phyloP scores from a whole-genome alignment of 2,329 filamentous ascomycete genomes.

The Daldinia eschscholtzii region DNA sequence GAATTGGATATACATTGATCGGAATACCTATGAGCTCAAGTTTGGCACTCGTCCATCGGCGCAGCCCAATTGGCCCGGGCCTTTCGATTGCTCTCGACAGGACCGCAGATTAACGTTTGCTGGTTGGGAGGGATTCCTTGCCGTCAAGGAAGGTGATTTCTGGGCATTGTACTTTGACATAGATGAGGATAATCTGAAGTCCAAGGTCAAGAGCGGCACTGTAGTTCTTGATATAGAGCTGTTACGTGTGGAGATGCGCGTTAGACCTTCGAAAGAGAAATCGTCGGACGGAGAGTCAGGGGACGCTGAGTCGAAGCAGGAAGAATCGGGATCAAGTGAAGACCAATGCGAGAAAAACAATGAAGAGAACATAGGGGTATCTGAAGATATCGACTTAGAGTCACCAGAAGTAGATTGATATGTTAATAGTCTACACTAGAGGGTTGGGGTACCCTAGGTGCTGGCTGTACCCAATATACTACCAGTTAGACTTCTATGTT shows the following conservation, averaged over 20 bases:
- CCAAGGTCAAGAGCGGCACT: slow-evolving; percentile 59
- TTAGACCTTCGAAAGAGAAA: slow-evolving; percentile 39
- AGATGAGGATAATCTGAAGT: slow-evolving; percentile 59
- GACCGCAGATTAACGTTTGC: slow-evolving; percentile 63
- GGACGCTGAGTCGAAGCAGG: slow-evolving; percentile 17
- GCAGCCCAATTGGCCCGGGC: slow-evolving; percentile 59
- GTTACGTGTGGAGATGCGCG: slow-evolving; percentile 61
- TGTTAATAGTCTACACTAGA: not conserved
- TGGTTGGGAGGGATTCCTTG: slow-evolving; percentile 64
- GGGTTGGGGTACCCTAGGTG: no score
- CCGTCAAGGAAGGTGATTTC: slow-evolving; percentile 60
- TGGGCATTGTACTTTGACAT: slow-evolving; percentile 63
- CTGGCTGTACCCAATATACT: not conserved
- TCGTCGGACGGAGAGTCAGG: slow-evolving; percentile 18
- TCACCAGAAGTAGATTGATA: slow-evolving; percentile 46
- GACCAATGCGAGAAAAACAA: slow-evolving; percentile 21
- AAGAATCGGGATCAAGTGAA: slow-evolving; percentile 5
- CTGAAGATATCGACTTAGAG: slow-evolving; percentile 39
- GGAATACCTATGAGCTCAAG: slow-evolving; percentile 59
- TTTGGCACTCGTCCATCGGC: slow-evolving; percentile 59
- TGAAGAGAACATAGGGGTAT: slow-evolving; percentile 15
- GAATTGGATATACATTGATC: slow-evolving; percentile 64
- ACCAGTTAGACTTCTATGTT: no score
- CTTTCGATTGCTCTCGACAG: slow-evolving; percentile 64
- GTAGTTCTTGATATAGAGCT: slow-evolving; percentile 68